These are phyloP conservation scores for Euclidium syriacum DNA, from an alignment of 345 rosid genomes.

Conservation along the genomic window DNA sequence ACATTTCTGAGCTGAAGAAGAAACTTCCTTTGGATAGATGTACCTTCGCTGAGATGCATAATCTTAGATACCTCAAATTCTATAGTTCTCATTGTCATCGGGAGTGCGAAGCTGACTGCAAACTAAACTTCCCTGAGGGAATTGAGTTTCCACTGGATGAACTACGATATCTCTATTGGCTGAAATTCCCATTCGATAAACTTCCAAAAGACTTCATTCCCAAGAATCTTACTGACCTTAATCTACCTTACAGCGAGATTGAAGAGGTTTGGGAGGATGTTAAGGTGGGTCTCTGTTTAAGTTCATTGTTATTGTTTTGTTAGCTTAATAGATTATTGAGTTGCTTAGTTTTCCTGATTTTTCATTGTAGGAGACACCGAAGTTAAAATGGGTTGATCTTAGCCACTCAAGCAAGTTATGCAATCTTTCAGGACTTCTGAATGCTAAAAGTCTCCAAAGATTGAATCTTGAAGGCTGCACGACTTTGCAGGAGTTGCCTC, in stretches of 20 bases:
- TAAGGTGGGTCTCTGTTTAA: slow-evolving; percentile 13
- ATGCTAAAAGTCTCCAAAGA: slow-evolving; percentile 23
- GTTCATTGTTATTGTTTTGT: not conserved
- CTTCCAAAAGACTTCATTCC: slow-evolving; percentile 25
- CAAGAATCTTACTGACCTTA: slow-evolving; percentile 21
- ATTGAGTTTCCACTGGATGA: slow-evolving; percentile 2
- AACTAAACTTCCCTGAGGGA: not conserved
- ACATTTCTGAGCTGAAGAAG: not conserved
- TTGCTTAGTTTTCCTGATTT: not conserved
- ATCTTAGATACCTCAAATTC: slow-evolving; percentile 29
- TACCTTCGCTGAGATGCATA: slow-evolving; percentile 14
- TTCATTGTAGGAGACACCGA: slow-evolving; percentile 19
- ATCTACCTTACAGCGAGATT: slow-evolving; percentile 12
- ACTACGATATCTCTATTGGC: slow-evolving; percentile 25
- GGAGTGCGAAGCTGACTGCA: not conserved
- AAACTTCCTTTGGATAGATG: not conserved
- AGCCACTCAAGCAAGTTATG: slow-evolving; percentile 5
- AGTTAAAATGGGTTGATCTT: slow-evolving; percentile 29
- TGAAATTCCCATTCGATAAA: slow-evolving; percentile 11
- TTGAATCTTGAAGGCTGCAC: slow-evolving; percentile 26
- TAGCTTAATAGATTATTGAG: not conserved
- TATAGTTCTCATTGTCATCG: not conserved
- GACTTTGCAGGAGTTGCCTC: not conserved
- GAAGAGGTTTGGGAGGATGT: slow-evolving; percentile 20
- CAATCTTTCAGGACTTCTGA: slow-evolving; percentile 16